Evolutionary conservation across 768 basidiomycete species (phyloP), one percentile per base, ranked within the genome.

Genomic region (Obba rivulosa): DNA sequence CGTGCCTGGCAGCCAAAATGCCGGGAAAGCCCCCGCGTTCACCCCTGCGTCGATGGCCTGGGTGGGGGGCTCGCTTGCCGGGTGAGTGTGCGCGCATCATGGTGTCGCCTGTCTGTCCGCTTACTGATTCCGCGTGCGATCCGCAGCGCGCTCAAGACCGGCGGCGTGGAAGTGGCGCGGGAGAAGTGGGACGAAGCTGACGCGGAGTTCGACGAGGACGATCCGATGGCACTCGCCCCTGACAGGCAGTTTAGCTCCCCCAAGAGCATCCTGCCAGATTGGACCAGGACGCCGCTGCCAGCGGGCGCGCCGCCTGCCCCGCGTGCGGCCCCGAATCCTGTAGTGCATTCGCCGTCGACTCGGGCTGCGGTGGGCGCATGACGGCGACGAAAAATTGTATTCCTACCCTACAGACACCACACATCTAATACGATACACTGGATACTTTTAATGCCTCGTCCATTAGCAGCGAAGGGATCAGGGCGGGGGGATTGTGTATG

Each of bases 51-150:
- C 82, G 28, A 73, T 94, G 68, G 77, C 85, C 0, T 99, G 95
- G 95, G 82, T 99, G 10, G 95, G 95, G 3, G 95, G 92, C 0
- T 92, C 90, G 18, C 63, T 98, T 17, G 91, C 93, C 2, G 95
- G 94, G 86, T 92, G 65, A 54, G 83, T 75, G 22, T 45, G 25
- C 28, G 18, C 25, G 17, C 11, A 24, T 21, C 21, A 3, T 10
- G 14, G 4, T 14, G 37, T 23, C 37, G 35, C 28, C 14, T 22
- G 40, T 31, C 38, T 46, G 16, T 39, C 37, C 23, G 34, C 42
- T 38, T 40, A 46, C 41, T 11, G 41, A 28, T 14, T 45, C n/a
- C n/a, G n/a, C n/a, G n/a, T n/a, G 25, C 10, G 21, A 16, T 37
- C 8, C 47, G 17, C 50, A 92, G 92, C 9, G 77, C 89, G 8